A percentile compares a stretch with the other conserved stretches of the same genome.
Conservation (phyloP, 1,284 basidiomycete genomes). For the Ustilago hordei region DNA sequence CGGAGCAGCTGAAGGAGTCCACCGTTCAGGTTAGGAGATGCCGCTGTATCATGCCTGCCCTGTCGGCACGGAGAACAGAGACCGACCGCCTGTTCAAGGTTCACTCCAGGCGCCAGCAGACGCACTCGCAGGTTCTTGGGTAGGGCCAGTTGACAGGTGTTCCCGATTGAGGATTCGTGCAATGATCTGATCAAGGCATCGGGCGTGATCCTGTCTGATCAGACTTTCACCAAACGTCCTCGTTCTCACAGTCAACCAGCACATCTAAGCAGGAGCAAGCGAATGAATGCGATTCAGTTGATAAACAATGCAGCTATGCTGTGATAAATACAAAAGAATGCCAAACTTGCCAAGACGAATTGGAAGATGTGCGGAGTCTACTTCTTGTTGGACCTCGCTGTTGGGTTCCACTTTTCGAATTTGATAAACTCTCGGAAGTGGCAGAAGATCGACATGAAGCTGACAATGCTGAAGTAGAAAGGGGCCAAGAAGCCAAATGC, state of each 20-base stretch:
- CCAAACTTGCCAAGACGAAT: neutral
- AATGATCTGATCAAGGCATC: neutral
- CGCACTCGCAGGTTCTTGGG: too few species aligned
- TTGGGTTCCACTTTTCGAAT: constrained; percentile 60
- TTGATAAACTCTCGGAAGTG: constrained; percentile 62
- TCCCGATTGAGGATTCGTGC: too few species aligned
- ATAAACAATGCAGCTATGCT: neutral
- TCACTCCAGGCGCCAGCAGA: too few species aligned
- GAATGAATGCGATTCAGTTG: neutral
- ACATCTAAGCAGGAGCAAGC: neutral
- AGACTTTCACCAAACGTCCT: neutral
- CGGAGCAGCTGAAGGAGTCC: too few species aligned
- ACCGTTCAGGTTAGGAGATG: too few species aligned
- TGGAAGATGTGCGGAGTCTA: neutral
- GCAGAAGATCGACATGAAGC: constrained; percentile 57
- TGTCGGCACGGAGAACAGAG: too few species aligned
- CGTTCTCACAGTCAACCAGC: neutral
- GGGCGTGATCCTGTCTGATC: neutral
- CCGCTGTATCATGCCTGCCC: too few species aligned
- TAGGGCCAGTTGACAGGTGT: too few species aligned
- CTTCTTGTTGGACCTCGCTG: constrained; percentile 44
- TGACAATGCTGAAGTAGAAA: constrained; percentile 56
- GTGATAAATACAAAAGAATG: constrained; percentile 6
- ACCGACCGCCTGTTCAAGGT: too few species aligned
- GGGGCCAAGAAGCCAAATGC: constrained; percentile 49